Evolutionary conservation across 805 yeast genomes (phyloP).

Genomic region (Citeromyces matritensis): DNA sequence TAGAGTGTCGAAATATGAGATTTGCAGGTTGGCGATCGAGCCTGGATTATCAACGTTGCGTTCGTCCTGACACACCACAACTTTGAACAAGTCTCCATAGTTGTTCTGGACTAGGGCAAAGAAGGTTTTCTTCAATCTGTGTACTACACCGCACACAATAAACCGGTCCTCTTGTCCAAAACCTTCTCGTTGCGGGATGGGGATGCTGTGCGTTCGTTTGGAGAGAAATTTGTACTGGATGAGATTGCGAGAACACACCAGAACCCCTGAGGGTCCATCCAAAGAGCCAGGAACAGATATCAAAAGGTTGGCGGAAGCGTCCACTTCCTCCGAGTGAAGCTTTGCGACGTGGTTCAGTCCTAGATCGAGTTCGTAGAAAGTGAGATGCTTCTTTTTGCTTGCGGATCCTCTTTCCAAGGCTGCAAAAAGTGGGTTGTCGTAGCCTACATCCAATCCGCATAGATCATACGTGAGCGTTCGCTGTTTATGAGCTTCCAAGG

Average conservation of each 20-base stretch:
- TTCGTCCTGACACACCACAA: conserved; percentile 30
- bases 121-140: conserved; percentile 45
- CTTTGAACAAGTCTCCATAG: conserved; percentile 63
- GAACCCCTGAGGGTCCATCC: conserved; percentile 58
- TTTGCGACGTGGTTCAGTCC: conserved; percentile 69
- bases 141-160: conserved; percentile 47
- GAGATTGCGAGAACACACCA: conserved; percentile 44
- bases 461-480: conserved; percentile 33
- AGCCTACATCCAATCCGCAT: conserved; percentile 57
- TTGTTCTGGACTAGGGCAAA: conserved; percentile 60
- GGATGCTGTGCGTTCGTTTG: conserved; percentile 19
- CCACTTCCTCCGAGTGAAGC: conserved; percentile 24
- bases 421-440: conserved; percentile 77
- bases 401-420: conserved; percentile 50
- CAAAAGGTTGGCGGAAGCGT: conserved; percentile 29
- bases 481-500: conserved; percentile 51
- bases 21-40: conserved; percentile 19
- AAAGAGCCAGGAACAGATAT: conserved; percentile 58
- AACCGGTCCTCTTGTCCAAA: conserved; percentile 9
- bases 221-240: conserved; percentile 34
- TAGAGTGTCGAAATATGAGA: conserved; percentile 66
- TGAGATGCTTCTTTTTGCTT: conserved; percentile 22
- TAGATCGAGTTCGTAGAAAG: conserved; percentile 70
- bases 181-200: conserved; percentile 36
- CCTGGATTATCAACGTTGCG: conserved; percentile 22